phyloP scores from a whole-genome alignment of 495 filamentous ascomycete species.

The Immersiella caudata region DNA sequence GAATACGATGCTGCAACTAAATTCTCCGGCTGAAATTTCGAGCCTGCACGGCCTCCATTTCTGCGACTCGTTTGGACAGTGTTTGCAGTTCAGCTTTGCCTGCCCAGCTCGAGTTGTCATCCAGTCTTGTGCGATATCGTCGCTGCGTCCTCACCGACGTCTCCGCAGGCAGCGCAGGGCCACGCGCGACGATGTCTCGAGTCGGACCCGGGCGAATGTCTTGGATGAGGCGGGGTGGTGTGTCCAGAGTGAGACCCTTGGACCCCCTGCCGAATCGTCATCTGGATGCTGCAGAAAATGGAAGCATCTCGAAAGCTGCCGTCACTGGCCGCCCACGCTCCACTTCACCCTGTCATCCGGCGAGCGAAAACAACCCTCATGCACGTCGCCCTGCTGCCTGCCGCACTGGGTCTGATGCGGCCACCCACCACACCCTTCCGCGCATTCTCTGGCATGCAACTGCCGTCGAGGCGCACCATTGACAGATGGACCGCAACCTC shows the following conservation, averaged over 20 bases:
- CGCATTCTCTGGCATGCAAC: not conserved
- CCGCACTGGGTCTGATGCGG: conserved; percentile 1
- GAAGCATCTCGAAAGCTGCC: conserved; percentile 24
- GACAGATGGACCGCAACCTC: not conserved
- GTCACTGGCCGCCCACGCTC: not conserved
- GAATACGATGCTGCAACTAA: not conserved
- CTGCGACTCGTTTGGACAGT: not conserved
- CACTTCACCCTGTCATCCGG: conserved; percentile 13
- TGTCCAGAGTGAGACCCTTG: conserved; percentile 1
- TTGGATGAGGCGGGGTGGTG: not conserved
- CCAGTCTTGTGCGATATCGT: not conserved
- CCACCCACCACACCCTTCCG: not conserved
- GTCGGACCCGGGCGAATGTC: not conserved
- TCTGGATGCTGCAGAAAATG: conserved; percentile 1
- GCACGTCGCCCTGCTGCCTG: not conserved
- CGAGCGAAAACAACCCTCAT: not conserved
- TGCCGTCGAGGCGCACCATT: not conserved
- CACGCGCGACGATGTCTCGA: not conserved
- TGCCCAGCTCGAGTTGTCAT: not conserved
- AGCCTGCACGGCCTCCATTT: not conserved
- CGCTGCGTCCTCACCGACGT: not conserved
- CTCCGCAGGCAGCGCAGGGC: not conserved
- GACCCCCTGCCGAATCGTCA: conserved; percentile 17
- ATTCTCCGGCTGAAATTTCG: conserved; percentile 1
- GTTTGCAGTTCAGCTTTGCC: not conserved